These are phyloP conservation scores for Cicer cuneatum DNA, from an alignment of 306 rosid genomes.

Conservation along the genomic window DNA sequence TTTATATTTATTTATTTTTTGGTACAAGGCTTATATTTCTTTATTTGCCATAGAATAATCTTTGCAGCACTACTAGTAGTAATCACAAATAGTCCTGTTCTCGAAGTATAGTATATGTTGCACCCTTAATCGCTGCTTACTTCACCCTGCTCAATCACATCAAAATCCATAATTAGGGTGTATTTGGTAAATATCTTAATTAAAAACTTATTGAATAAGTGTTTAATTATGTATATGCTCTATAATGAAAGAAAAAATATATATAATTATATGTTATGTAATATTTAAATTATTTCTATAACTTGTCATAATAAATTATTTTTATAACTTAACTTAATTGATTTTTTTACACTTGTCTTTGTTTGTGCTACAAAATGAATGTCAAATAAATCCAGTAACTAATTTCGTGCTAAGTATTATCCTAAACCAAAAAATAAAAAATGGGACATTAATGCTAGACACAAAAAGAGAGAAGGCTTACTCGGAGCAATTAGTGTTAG, in stretches of 20 bases:
- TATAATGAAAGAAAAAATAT: neutral
- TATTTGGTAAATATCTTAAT: neutral
- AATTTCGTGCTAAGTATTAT: no score
- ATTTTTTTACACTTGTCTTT: no score
- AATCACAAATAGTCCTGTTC: neutral
- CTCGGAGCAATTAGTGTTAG: slow-evolving; percentile 69
- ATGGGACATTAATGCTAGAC: neutral
- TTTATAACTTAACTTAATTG: no score
- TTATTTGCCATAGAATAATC: no score
- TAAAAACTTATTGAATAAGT: neutral
- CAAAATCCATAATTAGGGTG: neutral
- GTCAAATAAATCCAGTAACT: no score
- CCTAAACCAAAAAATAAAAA: neutral
- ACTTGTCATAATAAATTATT: no score
- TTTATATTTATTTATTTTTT: no score
- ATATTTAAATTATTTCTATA: no score
- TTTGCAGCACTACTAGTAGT: no score
- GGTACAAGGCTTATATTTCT: no score
- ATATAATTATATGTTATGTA: no score
- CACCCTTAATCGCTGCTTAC: slow-evolving; percentile 27
- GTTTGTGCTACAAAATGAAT: no score
- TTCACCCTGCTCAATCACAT: slow-evolving; percentile 56
- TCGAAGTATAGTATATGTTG: neutral
- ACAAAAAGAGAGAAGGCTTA: neutral
- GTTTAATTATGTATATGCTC: neutral